Percentiles rank a stretch among this genome's conserved stretches.
Conservation (phyloP, 2,329 filamentous ascomycete genomes). For the Xylaria sp. region DNA sequence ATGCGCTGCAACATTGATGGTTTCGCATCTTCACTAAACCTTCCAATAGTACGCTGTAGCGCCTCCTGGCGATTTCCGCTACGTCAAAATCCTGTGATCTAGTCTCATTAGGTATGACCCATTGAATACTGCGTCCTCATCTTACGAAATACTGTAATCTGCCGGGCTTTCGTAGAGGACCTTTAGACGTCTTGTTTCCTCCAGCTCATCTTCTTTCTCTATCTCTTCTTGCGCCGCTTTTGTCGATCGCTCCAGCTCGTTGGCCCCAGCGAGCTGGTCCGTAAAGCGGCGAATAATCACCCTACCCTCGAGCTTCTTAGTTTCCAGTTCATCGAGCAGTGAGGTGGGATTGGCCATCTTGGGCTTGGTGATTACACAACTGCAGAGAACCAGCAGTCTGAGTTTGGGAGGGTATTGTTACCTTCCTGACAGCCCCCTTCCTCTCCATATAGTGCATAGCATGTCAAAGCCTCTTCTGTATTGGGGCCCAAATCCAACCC, state of each 20-base stretch:
- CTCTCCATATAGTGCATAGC: too few species aligned
- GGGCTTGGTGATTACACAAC: background rate
- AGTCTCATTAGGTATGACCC: background rate
- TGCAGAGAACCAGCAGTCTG: background rate
- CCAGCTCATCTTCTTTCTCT: constrained; percentile 29
- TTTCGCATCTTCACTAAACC: constrained; percentile 32
- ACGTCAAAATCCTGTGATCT: constrained; percentile 32
- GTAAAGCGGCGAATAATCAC: constrained; percentile 33
- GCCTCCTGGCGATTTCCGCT: constrained; percentile 31
- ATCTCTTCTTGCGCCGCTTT: constrained; percentile 33
- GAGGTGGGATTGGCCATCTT: background rate
- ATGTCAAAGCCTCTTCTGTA: background rate
- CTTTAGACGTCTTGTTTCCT: constrained; percentile 20
- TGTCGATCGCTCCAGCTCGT: constrained; percentile 32
- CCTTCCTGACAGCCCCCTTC: background rate
- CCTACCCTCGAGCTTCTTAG: constrained; percentile 20
- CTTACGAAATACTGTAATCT: constrained; percentile 15
- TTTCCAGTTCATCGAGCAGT: background rate
- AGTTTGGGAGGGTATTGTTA: background rate
- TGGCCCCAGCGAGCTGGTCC: constrained; percentile 27
- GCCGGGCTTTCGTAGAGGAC: constrained; percentile 24
- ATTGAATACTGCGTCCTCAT: background rate
- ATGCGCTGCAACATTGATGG: constrained; percentile 34
- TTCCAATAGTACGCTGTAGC: constrained; percentile 26
- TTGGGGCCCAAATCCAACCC: background rate